Evolutionary conservation across 129 eudicot species (phyloP), one percentile per base, ranked within the genome.

Genomic region (Deinandra increscens): DNA sequence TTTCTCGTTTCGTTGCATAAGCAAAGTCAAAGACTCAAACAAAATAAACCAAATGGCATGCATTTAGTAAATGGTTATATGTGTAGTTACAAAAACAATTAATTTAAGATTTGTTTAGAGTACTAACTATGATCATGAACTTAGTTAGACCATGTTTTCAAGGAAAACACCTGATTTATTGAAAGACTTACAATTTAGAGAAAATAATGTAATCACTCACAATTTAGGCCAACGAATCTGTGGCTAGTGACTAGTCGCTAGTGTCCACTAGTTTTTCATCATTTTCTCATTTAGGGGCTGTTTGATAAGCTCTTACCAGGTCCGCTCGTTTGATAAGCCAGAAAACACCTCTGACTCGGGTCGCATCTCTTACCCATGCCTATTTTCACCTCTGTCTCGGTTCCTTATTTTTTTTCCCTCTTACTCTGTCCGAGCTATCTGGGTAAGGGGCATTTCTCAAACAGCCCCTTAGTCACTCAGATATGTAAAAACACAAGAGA

Each of bases 381-480:
- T n/a, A n/a, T n/a, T n/a, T n/a, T n/a, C n/a, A n/a, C n/a, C n/a
- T n/a, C n/a, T n/a, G n/a, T n/a, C n/a, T n/a, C n/a, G n/a, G n/a
- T n/a, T n/a, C n/a, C n/a, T n/a, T n/a, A n/a, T n/a, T n/a, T n/a
- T n/a, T n/a, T n/a, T n/a, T n/a, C n/a, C n/a, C n/a, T n/a, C n/a
- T n/a, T n/a, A n/a, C n/a, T n/a, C n/a, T n/a, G n/a, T n/a, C n/a
- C n/a, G n/a, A n/a, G n/a, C n/a, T n/a, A n/a, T n/a, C n/a, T n/a
- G n/a, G n/a, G n/a, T n/a, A n/a, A n/a, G n/a, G n/a, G n/a, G n/a
- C n/a, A n/a, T n/a, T n/a, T n/a, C n/a, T n/a, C n/a, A n/a, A n/a
- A n/a, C n/a, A n/a, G n/a, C n/a, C n/a, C n/a, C n/a, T n/a, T n/a
- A 60, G 6, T 60, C 65, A 60, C 43, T 60, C 5, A 29, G 34